Conservation (phyloP, 805 yeast species). For the Saitoella complicata region DNA sequence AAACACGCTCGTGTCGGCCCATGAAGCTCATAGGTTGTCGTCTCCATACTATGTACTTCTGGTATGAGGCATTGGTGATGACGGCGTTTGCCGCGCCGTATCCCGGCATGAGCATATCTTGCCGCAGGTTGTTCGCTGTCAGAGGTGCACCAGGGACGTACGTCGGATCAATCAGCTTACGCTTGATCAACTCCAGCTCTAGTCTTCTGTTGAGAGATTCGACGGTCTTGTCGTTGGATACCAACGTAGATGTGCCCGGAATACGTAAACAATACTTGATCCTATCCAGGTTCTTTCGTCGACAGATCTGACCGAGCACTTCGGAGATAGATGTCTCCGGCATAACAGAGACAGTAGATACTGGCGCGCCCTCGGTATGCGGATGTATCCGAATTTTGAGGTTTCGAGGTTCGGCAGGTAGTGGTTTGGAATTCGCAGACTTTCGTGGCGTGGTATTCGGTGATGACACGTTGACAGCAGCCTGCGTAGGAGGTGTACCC, state of each 20-base stretch:
- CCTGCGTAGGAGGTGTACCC: too few relatives aligned
- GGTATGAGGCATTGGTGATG: conserved; percentile 38
- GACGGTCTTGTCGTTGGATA: conserved; percentile 17
- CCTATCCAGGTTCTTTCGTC: conserved; percentile 18
- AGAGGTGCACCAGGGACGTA: conserved; percentile 18
- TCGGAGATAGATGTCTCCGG: conserved; percentile 12
- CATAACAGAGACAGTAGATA: conserved; percentile 16
- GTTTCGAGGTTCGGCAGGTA: too few relatives aligned
- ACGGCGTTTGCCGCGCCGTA: conserved; percentile 1
- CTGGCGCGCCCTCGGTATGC: conserved; percentile 20
- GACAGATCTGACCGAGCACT: conserved; percentile 19
- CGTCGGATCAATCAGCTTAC: neutral
- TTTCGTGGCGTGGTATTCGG: too few relatives aligned
- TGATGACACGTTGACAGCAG: too few relatives aligned
- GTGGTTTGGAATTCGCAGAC: too few relatives aligned
- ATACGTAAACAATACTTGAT: conserved; percentile 19
- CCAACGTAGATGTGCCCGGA: conserved; percentile 17
- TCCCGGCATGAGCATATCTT: too few relatives aligned
- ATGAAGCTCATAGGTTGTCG: conserved; percentile 74
- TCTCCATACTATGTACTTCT: conserved; percentile 77
- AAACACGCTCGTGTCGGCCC: conserved; percentile 61
- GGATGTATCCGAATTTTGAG: conserved; percentile 16
- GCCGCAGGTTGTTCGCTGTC: neutral
- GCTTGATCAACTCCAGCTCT: conserved; percentile 27
- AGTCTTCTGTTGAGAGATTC: conserved; percentile 27